Conservation (phyloP, 352 stramenopile species). For the Globisporangium takayamanum region DNA sequence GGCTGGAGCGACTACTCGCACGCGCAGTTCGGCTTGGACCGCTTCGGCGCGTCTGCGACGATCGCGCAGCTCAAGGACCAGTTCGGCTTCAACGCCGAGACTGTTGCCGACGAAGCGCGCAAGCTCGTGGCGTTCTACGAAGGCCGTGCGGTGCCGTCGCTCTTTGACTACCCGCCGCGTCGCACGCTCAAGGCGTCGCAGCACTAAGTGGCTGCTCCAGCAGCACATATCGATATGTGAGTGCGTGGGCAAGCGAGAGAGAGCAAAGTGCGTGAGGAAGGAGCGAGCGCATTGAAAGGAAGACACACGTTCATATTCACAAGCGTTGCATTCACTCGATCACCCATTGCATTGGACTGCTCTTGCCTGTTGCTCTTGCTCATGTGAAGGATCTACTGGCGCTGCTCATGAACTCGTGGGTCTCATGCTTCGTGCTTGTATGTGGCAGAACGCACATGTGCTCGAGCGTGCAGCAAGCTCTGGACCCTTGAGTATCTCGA, state of each 20-base stretch:
- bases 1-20: slow-evolving; percentile 97
- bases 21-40: slow-evolving; percentile 87
- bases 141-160: slow-evolving; percentile 47
- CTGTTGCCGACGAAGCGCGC: slow-evolving; percentile 89
- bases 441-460: too few species aligned
- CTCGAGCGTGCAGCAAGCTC: too few species aligned
- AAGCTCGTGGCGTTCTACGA: slow-evolving; percentile 93
- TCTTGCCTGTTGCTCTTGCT: neutral
- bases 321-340: too few species aligned
- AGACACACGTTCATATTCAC: neutral
- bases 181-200: slow-evolving; percentile 53
- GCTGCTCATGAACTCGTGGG: too few species aligned
- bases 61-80: slow-evolving; percentile 87
- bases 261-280: neutral
- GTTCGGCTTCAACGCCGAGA: slow-evolving; percentile 96
- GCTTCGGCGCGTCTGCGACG: slow-evolving; percentile 86
- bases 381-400: too few species aligned
- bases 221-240: neutral
- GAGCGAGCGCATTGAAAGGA: neutral
- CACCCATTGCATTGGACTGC: neutral
- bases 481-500: too few species aligned
- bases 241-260: neutral
- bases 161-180: slow-evolving; percentile 66
- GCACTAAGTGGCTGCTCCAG: slow-evolving; percentile 32
- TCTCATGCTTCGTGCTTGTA: too few species aligned